phyloP scores from a whole-genome alignment of 2,329 filamentous ascomycete species.

The Tolypocladium endophyticum region DNA sequence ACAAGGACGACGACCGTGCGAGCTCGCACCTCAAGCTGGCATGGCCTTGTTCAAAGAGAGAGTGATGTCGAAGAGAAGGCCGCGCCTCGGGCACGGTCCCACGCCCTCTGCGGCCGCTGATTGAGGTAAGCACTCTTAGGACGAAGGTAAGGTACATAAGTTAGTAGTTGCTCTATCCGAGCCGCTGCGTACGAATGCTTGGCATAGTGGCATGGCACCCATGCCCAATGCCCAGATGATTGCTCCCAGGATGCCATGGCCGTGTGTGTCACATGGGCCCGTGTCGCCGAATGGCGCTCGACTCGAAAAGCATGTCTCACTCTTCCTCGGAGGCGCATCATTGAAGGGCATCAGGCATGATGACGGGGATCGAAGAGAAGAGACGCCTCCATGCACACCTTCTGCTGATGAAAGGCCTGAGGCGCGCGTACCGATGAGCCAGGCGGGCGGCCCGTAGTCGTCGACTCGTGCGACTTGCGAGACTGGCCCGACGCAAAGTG shows the following conservation, averaged over 20 bases:
- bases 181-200: not conserved
- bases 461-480: not conserved
- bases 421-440: not conserved
- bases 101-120: too few relatives aligned
- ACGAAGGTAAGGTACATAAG: too few relatives aligned
- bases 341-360: not conserved
- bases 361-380: not conserved
- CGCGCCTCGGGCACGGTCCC: too few relatives aligned
- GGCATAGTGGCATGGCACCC: not conserved
- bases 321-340: not conserved
- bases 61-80: not conserved
- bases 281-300: not conserved
- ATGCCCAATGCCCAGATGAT: not conserved
- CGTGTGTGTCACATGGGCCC: not conserved
- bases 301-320: not conserved
- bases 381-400: not conserved
- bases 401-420: not conserved
- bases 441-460: not conserved
- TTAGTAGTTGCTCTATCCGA: too few relatives aligned
- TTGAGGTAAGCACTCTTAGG: too few relatives aligned
- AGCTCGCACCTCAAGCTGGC: too few relatives aligned
- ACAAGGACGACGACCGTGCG: too few relatives aligned
- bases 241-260: not conserved
- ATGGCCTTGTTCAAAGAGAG: too few relatives aligned
- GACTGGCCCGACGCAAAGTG: not conserved